Evolutionary conservation across 2,329 filamentous ascomycete species (phyloP), one percentile per base, ranked within the genome.

Genomic region (Kalaharituber pfeilii): DNA sequence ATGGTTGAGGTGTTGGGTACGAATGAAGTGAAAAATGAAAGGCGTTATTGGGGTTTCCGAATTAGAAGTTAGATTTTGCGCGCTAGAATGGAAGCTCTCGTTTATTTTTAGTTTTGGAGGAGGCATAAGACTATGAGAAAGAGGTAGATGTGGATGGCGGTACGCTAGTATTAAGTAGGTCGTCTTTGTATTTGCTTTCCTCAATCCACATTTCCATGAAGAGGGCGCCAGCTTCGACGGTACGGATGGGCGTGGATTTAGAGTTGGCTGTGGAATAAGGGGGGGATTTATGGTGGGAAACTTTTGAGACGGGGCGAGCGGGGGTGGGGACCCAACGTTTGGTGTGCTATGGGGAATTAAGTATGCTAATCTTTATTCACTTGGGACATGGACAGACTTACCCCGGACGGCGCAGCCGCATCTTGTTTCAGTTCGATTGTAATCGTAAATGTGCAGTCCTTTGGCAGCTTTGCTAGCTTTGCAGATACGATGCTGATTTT

Each of bases 401-500:
- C 77, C 53, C 73, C 73, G 57, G 80, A 77, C 0, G 78, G 79
- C 8, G 76, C 72, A 9, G 74, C 68, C 0, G 72, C 73, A 39
- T 79, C 73, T 22, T 82, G 76, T 36, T 76, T 77, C 59, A 88
- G 66, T 67, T 89, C 84, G 39, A 89, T 75, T 0, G 80, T 81
- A n/a, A 89, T 67, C 0, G 82, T 85, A 66, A 84, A 89, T 0
- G 81, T 83, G 66, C 82, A 86, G 1, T 75, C 75, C 1, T 72
- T 68, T 0, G 83, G 82, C 22, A 87, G 65, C 0, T 73, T 67
- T 0, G 67, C 69, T 58, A 86, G 71, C 53, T 70, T 73, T 57
- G 79, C 73, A 7, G 73, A 77, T 2, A 76, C 74, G 56, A 78
- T 75, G 0, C 78, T 75, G 13, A 89, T 69, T 49, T 77, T 75